Evolutionary conservation across 441 rosid species (phyloP).

Genomic region (Capsella rubella): DNA sequence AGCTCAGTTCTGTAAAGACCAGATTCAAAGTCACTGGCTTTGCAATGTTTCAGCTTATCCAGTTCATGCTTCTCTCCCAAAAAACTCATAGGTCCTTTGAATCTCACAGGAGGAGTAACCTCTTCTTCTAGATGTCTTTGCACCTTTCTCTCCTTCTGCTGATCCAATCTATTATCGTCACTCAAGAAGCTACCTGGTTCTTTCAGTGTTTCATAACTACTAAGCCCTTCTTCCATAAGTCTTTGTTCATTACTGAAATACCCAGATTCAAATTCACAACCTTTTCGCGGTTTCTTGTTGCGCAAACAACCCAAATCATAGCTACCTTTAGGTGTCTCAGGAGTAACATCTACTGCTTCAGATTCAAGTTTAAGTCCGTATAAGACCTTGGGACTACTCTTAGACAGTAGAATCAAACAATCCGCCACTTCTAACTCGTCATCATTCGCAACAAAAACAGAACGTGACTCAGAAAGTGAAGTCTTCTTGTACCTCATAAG

Average conservation of each 20-base stretch:
- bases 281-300: conserved; percentile 34
- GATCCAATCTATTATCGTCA: not conserved
- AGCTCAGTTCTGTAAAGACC: conserved; percentile 8
- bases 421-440: conserved; percentile 61
- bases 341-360: conserved; percentile 47
- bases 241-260: not conserved
- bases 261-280: conserved; percentile 23
- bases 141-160: conserved; percentile 5
- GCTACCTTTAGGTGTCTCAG: conserved; percentile 41
- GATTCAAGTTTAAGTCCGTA: conserved; percentile 38
- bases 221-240: conserved; percentile 8
- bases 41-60: not conserved
- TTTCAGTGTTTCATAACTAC: not conserved
- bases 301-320: conserved; percentile 38
- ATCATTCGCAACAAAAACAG: conserved; percentile 45
- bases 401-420: conserved; percentile 69
- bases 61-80: not conserved
- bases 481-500: conserved; percentile 57
- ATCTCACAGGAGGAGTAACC: conserved; percentile 33
- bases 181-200: conserved; percentile 24
- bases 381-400: conserved; percentile 43
- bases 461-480: conserved; percentile 53
- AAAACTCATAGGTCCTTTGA: conserved; percentile 3
- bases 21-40: conserved; percentile 20
- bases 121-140: conserved; percentile 30